Base-by-base conservation (phyloP, 1,284 basidiomycete genomes). In the Ustilago sp. region DNA sequence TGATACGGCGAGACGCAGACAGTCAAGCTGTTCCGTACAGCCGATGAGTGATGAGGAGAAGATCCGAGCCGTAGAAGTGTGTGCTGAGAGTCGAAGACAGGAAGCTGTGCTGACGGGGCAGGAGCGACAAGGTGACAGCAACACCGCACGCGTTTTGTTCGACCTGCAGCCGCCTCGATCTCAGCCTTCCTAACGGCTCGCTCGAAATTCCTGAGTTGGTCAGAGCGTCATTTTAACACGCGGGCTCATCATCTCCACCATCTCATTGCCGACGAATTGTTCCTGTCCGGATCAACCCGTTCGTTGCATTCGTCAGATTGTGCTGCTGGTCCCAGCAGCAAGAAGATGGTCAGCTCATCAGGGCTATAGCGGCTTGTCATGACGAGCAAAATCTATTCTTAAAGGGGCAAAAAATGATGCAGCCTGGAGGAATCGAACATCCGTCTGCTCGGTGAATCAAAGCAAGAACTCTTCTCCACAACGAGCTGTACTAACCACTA, bases 341-440 rank as follows among this genome's bases (percentile, higher is more conserved):
- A 9, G 15, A 39, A 39, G 11, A 9, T 11, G 38, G 38, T 39
- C 15, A 39, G 2, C 38, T 39, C 38, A 39, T 11, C 4, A 39
- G 38, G 3, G 38, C 4, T 39, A 17, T 17, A 39, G 38, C 38
- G 3, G 38, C 2, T 11, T 39, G 15, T 17, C 15, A 17, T 39
- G 9, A 39, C 38, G 15, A 11, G 38, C 17, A 51, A 51, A 43
- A 35, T 45, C 23, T 28, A 28, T 2, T 23, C 3, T 28, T 28
- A 43, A 43, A 15, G 19, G 28, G n/a, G 39, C 43, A 55, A 61
- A 60, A 57, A 51, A 53, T 52, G 28, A 48, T 67, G 66, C 66
- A 47, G 60, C 57, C 56, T 53, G 69, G 69, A 72, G 60, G 69
- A 72, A 72, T 72, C 69, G 69, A 72, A 72, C 69, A 66, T 72